These are phyloP conservation scores for Sclerotinia trifoliorum DNA, from an alignment of 2,329 filamentous ascomycete species.

Conservation along the genomic window DNA sequence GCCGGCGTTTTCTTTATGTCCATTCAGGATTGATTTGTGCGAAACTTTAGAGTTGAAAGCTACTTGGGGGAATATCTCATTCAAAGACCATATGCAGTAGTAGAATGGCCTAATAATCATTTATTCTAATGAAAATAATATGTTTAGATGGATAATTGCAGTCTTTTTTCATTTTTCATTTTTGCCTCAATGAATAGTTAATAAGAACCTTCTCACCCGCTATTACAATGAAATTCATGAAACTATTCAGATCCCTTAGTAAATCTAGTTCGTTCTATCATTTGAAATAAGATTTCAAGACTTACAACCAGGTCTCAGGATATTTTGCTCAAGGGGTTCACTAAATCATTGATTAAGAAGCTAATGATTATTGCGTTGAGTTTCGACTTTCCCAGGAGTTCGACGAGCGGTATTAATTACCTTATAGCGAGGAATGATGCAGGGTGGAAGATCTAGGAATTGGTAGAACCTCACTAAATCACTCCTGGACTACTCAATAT, in stretches of 20 bases:
- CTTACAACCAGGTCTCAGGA: not conserved
- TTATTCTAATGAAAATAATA: not conserved
- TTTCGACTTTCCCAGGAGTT: too few species aligned
- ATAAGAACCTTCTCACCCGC: not conserved
- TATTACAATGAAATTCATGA: not conserved
- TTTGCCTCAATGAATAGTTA: not conserved
- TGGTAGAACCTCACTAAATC: not conserved
- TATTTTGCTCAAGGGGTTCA: not conserved
- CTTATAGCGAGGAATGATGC: too few species aligned
- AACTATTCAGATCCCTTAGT: not conserved
- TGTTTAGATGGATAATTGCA: not conserved
- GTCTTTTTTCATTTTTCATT: not conserved
- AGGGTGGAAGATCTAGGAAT: not conserved
- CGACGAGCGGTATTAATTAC: too few species aligned
- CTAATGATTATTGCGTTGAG: not conserved
- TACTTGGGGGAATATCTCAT: not conserved
- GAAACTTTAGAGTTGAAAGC: not conserved
- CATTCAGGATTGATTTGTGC: not conserved
- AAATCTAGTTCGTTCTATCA: not conserved
- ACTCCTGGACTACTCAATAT: not conserved
- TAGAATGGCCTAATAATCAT: not conserved
- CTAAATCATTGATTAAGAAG: not conserved
- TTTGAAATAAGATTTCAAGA: not conserved
- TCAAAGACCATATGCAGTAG: not conserved
- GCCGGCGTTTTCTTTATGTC: not conserved